These are phyloP conservation scores for Lactarius pseudohatsudake DNA, from an alignment of 768 basidiomycete genomes.

Conservation along the genomic window DNA sequence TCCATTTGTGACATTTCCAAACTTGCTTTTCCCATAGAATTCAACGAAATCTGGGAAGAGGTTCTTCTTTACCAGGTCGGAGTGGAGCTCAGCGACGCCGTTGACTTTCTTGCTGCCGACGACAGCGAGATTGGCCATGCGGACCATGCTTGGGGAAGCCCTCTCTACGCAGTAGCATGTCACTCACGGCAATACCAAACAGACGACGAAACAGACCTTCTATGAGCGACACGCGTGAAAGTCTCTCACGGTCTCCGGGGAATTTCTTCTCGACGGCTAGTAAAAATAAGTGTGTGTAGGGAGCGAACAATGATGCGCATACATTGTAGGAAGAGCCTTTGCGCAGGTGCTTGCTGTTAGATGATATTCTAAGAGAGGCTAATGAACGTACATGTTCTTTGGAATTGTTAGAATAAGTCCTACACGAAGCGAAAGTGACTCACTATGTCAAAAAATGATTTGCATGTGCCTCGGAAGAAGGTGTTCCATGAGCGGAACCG, in stretches of 20 bases:
- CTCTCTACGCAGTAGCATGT: slow-evolving; percentile 56
- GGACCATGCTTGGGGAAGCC: slow-evolving; percentile 79
- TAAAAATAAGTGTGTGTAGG: slow-evolving; percentile 6
- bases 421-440: background rate
- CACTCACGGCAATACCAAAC: background rate
- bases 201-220: slow-evolving; percentile 54
- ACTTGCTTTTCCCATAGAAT: slow-evolving; percentile 87
- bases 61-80: slow-evolving; percentile 79
- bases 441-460: slow-evolving; percentile 90
- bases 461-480: slow-evolving; percentile 89
- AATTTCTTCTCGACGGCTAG: slow-evolving; percentile 85
- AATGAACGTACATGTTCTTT: slow-evolving; percentile 50
- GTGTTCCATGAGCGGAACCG: slow-evolving; percentile 81
- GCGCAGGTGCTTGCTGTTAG: slow-evolving; percentile 4
- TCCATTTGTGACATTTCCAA: slow-evolving; percentile 92
- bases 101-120: slow-evolving; percentile 89
- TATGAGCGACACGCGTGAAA: slow-evolving; percentile 88
- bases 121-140: slow-evolving; percentile 91
- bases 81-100: slow-evolving; percentile 96
- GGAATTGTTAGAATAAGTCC: slow-evolving; percentile 35
- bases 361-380: background rate
- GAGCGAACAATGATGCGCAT: slow-evolving; percentile 26
- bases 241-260: slow-evolving; percentile 80
- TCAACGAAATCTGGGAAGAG: slow-evolving; percentile 93
- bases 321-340: slow-evolving; percentile 72